phyloP scores from a whole-genome alignment of 1,139 yeast genomes.

The Magnusiomyces magnusii region DNA sequence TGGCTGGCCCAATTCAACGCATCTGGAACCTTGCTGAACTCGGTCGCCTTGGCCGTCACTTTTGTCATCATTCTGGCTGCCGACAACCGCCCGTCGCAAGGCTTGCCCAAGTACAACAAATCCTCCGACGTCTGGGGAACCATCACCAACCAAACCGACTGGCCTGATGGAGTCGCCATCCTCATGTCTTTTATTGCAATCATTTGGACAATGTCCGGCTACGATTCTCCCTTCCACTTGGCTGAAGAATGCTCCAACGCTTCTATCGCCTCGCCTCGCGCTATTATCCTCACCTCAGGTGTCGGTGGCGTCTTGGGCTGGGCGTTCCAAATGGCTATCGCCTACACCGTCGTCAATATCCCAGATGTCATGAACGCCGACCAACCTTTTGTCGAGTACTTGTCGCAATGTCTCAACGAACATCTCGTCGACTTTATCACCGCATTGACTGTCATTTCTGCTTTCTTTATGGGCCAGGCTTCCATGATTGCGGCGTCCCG shows the following conservation, averaged over 20 bases:
- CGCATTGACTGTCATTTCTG: conserved; percentile 51
- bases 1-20: conserved; percentile 52
- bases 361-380: conserved; percentile 45
- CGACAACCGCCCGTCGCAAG: conserved; percentile 37
- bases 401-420: conserved; percentile 44
- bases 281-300: conserved; percentile 56
- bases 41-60: conserved; percentile 45
- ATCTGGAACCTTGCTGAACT: conserved; percentile 45
- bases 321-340: conserved; percentile 55
- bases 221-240: conserved; percentile 66
- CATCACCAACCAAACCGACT: conserved; percentile 54
- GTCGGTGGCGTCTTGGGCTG: conserved; percentile 58
- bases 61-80: conserved; percentile 53
- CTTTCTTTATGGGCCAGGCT: conserved; percentile 63
- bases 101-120: conserved; percentile 45
- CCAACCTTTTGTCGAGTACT: conserved; percentile 56
- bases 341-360: conserved; percentile 54
- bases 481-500: conserved; percentile 65
- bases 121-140: conserved; percentile 48
- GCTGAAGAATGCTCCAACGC: conserved; percentile 69
- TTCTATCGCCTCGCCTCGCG: conserved; percentile 55
- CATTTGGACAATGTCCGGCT: conserved; percentile 73
- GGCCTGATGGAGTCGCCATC: conserved; percentile 58
- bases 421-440: conserved; percentile 47
- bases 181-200: conserved; percentile 57